Evolutionary conservation across 257 asterid genomes (phyloP), one percentile per base, ranked within the genome.

Genomic region (Rehmannia glutinosa): DNA sequence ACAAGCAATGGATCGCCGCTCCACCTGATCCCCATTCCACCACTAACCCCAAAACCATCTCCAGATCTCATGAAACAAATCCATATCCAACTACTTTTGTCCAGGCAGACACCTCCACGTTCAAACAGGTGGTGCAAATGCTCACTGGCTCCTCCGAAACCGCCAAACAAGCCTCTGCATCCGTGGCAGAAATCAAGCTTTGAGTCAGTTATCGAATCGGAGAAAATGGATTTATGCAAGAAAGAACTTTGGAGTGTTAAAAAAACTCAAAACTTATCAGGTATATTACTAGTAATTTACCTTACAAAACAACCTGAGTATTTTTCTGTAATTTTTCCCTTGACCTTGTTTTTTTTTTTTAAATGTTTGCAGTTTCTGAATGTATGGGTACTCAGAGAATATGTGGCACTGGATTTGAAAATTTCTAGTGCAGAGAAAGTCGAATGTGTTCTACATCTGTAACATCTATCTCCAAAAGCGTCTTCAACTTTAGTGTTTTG

Each of bases 101-200:
- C 51, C 97, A 89, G 30, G 97, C 97, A 0, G 92, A 89, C 75
- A 78, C 98, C 13, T 70, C 88, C 47, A 77, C 84, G 32, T 92
- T 92, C 91, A 92, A 92, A 27, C 98, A 89, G 69, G 98, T 92
- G 0, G 98, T 89, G 16, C 98, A 91, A 74, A 84, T 88, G 91
- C 95, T 91, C 17, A 91, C 97, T 63, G 97, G 97, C 43, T 80
- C 97, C 25, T 73, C 95, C 36, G 87, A 79, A 38, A 76, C 92
- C 19, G 68, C 85, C 9, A 76, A 80, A 42, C 79, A 75, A 16
- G 77, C 84, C 19, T 45, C 82, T 47, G 68, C 49, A 64, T 19
- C 41, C 51, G 7, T 33, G 46, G 17, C 52, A 72, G 35, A 41
- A 59, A 21, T n/a, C 61, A 10, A 54, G 59, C 30, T 11, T 3